Evolutionary conservation across 2,329 filamentous ascomycete species (phyloP), one percentile per base, ranked within the genome.

Genomic region (Karstenula rhodostoma): DNA sequence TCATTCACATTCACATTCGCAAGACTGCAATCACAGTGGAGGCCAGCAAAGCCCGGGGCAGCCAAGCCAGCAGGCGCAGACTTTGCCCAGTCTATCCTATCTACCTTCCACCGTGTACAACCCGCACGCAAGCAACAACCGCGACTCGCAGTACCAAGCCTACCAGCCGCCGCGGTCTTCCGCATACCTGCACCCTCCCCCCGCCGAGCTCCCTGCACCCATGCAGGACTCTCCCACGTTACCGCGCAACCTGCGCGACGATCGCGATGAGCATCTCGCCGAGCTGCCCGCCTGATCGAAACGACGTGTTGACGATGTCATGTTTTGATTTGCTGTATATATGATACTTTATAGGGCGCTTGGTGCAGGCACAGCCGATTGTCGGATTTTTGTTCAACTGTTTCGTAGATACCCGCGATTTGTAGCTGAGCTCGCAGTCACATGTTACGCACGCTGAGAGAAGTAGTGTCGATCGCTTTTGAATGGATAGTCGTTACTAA

Each of bases 281-380:
- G 66, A 68, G 52, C 57, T 68, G n/a, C 62, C 66, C 9, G 62
- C 49, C 40, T 67, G 58, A 66, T 22, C 5, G 29, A 23, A 19
- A n/a, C 23, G 25, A 32, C 9, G 6, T 1, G 27, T 35, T 49
- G 9, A 37, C 19, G 43, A 56, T 22, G 32, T 48, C n/a, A 42
- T 13, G 44, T 49, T 49, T 27, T 37, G 32, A 19, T 42, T 25
- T 51, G 22, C 29, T 40, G 22, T 37, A 37, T 22, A n/a, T 53
- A 17, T 42, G 42, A 22, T 3, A 37, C 22, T 35, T 23, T 23
- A 1, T 12, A 7, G 48, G 29, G n/a, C 1, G 6, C 8, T 51
- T 51, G 13, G 48, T 22, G 33, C 23, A 37, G 29, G 33, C 15
- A 23, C 19, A 8, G 42, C 19, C 9, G 4, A 27, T 52, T 25